Evolutionary conservation across 192 early-diverging fungal genomes (phyloP).

Genomic region (Lobosporangium transversale): DNA sequence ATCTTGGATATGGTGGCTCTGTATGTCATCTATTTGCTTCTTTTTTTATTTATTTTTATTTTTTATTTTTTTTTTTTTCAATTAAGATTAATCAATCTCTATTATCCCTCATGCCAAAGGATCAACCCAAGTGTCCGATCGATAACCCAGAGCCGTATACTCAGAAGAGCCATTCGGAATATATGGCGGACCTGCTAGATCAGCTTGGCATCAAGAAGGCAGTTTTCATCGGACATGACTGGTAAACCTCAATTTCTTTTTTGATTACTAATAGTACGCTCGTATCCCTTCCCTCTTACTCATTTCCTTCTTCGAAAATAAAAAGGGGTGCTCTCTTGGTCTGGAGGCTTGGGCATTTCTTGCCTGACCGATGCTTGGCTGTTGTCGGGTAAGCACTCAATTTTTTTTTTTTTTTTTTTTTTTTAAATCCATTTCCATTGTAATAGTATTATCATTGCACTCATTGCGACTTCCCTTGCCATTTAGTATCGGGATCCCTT

Average conservation of each 20-base stretch:
- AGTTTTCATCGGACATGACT: conserved; percentile 74
- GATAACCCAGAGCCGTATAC: conserved; percentile 53
- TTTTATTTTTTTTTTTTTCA: no score
- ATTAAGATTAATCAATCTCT: no score
- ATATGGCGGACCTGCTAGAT: conserved; percentile 68
- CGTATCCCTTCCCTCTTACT: no score
- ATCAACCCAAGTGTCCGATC: conserved; percentile 48
- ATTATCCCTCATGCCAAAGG: conserved; percentile 12
- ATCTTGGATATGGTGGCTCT: conserved; percentile 59
- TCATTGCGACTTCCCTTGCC: background rate
- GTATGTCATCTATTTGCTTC: no score
- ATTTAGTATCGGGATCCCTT: conserved; percentile 2
- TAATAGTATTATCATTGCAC: no score
- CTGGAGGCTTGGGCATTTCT: conserved; percentile 66
- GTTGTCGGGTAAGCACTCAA: conserved; percentile 38
- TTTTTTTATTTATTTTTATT: no score
- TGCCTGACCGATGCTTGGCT: conserved; percentile 66
- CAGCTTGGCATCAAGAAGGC: conserved; percentile 59
- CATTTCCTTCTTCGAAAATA: no score
- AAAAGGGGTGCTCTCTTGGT: conserved; percentile 58
- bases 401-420: no score
- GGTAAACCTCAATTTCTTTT: no score
- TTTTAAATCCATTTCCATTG: no score
- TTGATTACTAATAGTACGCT: no score
- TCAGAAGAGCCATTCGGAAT: conserved; percentile 56